phyloP scores from a whole-genome alignment of 2,329 filamentous ascomycete genomes.

The Fusarium luffae region DNA sequence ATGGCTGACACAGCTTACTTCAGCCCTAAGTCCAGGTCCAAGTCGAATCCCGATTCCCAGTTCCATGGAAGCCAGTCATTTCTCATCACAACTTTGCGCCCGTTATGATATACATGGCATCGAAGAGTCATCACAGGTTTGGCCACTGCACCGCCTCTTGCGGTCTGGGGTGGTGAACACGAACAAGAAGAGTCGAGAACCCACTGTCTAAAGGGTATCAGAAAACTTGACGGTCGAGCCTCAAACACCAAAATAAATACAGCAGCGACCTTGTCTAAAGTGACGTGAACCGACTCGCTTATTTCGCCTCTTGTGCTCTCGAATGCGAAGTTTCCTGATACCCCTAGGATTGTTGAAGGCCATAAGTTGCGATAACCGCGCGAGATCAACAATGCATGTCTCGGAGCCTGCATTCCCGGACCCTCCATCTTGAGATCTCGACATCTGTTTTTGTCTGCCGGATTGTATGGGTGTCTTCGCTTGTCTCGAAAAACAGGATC shows the following conservation, averaged over 20 bases:
- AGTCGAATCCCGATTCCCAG: slow-evolving; percentile 1
- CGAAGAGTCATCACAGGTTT: neutral
- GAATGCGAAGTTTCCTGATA: neutral
- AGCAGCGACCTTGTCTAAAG: neutral
- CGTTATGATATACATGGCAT: neutral
- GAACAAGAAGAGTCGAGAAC: neutral
- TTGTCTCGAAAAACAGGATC: slow-evolving; percentile 21
- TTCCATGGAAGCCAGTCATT: slow-evolving; percentile 3
- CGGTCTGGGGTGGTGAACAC: neutral
- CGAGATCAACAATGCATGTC: slow-evolving; percentile 38
- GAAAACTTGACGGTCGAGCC: neutral
- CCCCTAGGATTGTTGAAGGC: neutral
- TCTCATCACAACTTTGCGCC: slow-evolving; percentile 21
- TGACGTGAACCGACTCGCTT: neutral
- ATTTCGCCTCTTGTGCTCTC: neutral
- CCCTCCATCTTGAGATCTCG: slow-evolving; percentile 32
- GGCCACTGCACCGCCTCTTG: neutral
- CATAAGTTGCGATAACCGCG: slow-evolving; percentile 17
- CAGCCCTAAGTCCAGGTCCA: slow-evolving; percentile 19
- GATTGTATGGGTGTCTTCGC: slow-evolving; percentile 9
- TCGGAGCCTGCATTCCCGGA: slow-evolving; percentile 28
- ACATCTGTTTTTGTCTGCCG: slow-evolving; percentile 5
- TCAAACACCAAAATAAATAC: neutral
- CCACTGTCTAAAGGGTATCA: neutral
- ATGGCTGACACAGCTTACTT: slow-evolving; percentile 25